Evolutionary conservation across 768 basidiomycete species (phyloP).

Genomic region (Collybia sordida): DNA sequence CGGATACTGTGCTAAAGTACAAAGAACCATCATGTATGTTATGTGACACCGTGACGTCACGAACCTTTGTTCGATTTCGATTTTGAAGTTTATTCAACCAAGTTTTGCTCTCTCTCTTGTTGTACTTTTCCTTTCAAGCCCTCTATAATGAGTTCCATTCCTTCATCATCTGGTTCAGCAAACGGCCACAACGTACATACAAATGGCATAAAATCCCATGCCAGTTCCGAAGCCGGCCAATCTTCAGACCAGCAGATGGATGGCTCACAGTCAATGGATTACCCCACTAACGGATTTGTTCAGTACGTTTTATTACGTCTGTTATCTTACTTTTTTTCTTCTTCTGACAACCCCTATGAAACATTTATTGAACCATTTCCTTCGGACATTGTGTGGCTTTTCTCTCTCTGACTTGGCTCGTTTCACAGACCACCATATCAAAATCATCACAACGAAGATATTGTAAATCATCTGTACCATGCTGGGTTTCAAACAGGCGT

Average conservation of each 20-base stretch:
- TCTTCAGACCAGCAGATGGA: slow-evolving; percentile 33
- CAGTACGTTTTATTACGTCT: slow-evolving; percentile 43
- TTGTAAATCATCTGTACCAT: slow-evolving; percentile 76
- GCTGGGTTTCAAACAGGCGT: slow-evolving; percentile 83
- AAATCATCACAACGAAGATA: slow-evolving; percentile 72
- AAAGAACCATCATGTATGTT: slow-evolving; percentile 5
- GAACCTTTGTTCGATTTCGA: slow-evolving; percentile 10
- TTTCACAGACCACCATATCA: slow-evolving; percentile 48
- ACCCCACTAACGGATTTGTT: slow-evolving; percentile 56
- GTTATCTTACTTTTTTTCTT: slow-evolving; percentile 2
- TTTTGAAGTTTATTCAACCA: too few relatives aligned
- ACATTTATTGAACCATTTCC: slow-evolving; percentile 3
- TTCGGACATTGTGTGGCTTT: slow-evolving; percentile 11
- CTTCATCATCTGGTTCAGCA: slow-evolving; percentile 40
- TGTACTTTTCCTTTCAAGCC: slow-evolving; percentile 1
- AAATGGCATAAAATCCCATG: slow-evolving; percentile 48
- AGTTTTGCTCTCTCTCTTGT: slow-evolving; percentile 9
- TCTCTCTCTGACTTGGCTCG: slow-evolving; percentile 9
- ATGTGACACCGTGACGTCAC: slow-evolving; percentile 16
- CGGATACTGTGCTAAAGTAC: not conserved
- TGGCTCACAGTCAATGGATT: slow-evolving; percentile 39
- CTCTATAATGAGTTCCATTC: slow-evolving; percentile 32
- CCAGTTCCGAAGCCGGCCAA: slow-evolving; percentile 34
- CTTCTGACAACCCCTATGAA: slow-evolving; percentile 4
- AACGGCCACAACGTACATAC: slow-evolving; percentile 53